phyloP scores from a whole-genome alignment of 345 rosid genomes.

The Camelina sativa region DNA sequence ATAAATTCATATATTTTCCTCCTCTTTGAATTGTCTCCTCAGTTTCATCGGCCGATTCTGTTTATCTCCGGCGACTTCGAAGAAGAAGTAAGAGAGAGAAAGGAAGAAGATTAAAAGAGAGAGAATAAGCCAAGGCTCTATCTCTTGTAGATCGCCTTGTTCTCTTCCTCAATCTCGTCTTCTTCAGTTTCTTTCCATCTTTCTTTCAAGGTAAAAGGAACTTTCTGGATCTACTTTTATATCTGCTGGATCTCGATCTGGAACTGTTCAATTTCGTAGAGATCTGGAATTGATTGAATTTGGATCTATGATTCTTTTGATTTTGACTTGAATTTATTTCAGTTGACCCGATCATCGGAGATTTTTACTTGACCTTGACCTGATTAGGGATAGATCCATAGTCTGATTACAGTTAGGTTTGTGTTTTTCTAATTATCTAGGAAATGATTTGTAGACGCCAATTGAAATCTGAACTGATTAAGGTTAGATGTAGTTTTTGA shows the following conservation, averaged over 20 bases:
- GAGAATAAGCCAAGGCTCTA: conserved; percentile 7
- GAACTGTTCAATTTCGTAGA: no score
- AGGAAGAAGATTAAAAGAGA: conserved; percentile 4
- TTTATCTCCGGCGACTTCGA: conserved; percentile 35
- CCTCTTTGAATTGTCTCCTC: conserved; percentile 40
- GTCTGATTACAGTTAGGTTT: conserved; percentile 7
- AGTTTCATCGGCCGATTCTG: conserved; percentile 37
- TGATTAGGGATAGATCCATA: conserved; percentile 31
- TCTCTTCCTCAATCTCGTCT: conserved; percentile 38
- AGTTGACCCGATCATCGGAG: conserved; percentile 25
- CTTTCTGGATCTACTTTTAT: conserved; percentile 42
- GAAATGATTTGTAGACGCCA: conserved; percentile 26
- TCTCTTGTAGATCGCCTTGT: conserved; percentile 17
- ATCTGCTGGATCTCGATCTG: conserved; percentile 28
- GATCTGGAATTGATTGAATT: background rate
- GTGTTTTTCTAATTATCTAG: conserved; percentile 10
- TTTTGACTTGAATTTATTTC: background rate
- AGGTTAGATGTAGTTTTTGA: conserved; percentile 16
- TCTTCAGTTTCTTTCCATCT: conserved; percentile 18
- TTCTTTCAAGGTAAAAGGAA: conserved; percentile 35
- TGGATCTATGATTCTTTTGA: conserved; percentile 31
- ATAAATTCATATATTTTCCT: conserved; percentile 34
- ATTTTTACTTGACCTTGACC: conserved; percentile 9
- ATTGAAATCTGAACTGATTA: conserved; percentile 8
- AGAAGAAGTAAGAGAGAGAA: conserved; percentile 1